These are phyloP conservation scores for Sergeia podlipaevii DNA, from an alignment of 208 protist genomes.

Conservation along the genomic window DNA sequence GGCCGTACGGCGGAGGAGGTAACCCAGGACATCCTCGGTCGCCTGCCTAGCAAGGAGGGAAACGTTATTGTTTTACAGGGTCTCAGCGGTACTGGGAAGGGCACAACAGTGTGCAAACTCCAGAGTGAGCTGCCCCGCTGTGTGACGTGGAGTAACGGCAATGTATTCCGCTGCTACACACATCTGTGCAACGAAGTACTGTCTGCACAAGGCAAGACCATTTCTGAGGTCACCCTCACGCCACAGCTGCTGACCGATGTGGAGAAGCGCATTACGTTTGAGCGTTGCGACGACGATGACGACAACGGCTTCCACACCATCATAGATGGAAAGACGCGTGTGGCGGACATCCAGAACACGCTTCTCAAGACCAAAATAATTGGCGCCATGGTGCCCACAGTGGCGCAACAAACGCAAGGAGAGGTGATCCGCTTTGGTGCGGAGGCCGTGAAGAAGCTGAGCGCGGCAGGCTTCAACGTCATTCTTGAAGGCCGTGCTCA, in stretches of 20 bases:
- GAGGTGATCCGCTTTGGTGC: slow-evolving; percentile 87
- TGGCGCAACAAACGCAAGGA: slow-evolving; percentile 90
- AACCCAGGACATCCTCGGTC: slow-evolving; percentile 57
- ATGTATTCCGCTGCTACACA: slow-evolving; percentile 91
- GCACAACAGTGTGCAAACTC: slow-evolving; percentile 83
- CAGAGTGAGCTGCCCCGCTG: slow-evolving; percentile 65
- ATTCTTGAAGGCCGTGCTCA: slow-evolving; percentile 88
- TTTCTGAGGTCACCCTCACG: slow-evolving; percentile 50
- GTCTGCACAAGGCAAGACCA: slow-evolving; percentile 28
- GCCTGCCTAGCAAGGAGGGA: slow-evolving; percentile 55
- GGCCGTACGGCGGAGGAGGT: slow-evolving; percentile 75
- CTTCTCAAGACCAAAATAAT: slow-evolving; percentile 80
- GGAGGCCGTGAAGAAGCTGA: slow-evolving; percentile 60
- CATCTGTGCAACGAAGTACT: slow-evolving; percentile 69
- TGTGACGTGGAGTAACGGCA: slow-evolving; percentile 91
- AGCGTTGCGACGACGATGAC: slow-evolving; percentile 26
- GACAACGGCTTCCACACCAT: slow-evolving; percentile 62
- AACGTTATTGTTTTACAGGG: slow-evolving; percentile 89
- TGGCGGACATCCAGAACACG: slow-evolving; percentile 88
- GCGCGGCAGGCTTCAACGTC: slow-evolving; percentile 79
- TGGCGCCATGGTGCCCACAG: slow-evolving; percentile 71
- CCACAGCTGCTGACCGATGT: slow-evolving; percentile 50
- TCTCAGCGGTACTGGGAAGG: slow-evolving; percentile 90
- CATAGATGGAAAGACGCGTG: slow-evolving; percentile 57
- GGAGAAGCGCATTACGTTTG: slow-evolving; percentile 66